Evolutionary conservation across 2,329 filamentous ascomycete species (phyloP).

Genomic region (Dendryphion nanum): DNA sequence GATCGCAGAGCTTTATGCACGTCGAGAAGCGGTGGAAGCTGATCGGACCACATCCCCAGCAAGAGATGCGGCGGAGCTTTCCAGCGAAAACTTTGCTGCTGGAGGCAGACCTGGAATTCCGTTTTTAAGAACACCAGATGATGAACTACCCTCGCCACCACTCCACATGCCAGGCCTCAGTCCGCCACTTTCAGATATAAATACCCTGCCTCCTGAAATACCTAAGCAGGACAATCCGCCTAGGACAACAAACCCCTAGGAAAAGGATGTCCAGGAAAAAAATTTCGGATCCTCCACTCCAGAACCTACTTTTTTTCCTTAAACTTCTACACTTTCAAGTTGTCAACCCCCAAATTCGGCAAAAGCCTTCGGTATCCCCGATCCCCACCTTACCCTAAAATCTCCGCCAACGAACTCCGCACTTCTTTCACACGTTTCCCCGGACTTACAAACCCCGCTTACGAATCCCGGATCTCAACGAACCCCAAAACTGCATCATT

Average conservation of each 20-base stretch:
- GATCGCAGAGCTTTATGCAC: conserved; percentile 10
- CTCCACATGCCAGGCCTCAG: conserved; percentile 8
- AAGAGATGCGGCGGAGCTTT: conserved; percentile 17
- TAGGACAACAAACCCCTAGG: no score
- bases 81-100: conserved; percentile 13
- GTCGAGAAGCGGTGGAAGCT: conserved; percentile 15
- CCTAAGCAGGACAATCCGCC: no score
- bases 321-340: background rate
- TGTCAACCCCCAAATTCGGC: background rate
- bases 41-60: no score
- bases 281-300: background rate
- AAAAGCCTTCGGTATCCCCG: background rate
- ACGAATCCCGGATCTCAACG: no score
- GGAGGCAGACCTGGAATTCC: conserved; percentile 16
- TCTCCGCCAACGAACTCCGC: no score
- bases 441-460: no score
- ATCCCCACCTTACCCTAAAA: no score
- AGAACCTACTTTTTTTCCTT: background rate
- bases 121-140: conserved; percentile 17
- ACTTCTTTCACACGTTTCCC: no score
- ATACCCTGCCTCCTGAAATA: background rate
- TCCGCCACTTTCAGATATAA: background rate
- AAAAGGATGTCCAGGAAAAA: background rate
- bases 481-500: no score
- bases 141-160: conserved; percentile 15